Conservation (phyloP, 176 grass and related monocot species). For the Tillandsia leiboldiana region DNA sequence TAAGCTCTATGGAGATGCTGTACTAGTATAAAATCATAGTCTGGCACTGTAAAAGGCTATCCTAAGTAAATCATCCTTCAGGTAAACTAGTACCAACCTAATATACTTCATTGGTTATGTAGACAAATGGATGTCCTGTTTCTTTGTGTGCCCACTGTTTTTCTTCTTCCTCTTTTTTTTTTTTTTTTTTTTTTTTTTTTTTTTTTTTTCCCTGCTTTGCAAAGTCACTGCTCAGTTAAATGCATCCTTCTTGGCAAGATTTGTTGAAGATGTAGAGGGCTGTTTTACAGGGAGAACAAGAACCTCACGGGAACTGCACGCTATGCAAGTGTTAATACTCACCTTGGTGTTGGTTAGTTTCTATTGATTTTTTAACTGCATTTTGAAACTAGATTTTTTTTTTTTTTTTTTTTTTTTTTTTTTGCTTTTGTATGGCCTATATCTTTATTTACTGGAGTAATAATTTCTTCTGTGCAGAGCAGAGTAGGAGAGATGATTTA, state of each 20-base stretch:
- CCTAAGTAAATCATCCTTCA: no score
- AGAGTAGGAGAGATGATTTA: slow-evolving; percentile 80
- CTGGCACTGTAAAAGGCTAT: no score
- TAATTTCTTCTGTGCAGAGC: slow-evolving; percentile 38
- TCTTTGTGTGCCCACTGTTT: neutral
- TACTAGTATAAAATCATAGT: no score
- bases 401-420: neutral
- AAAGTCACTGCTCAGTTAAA: neutral
- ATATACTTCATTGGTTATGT: no score
- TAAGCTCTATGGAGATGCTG: no score
- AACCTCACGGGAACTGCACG: slow-evolving; percentile 78
- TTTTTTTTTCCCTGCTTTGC: slow-evolving; percentile 10
- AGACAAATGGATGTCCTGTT: no score
- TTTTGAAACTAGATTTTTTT: neutral
- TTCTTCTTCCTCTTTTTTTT: neutral
- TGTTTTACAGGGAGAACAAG: slow-evolving; percentile 60
- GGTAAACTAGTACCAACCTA: no score
- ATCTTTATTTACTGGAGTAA: neutral
- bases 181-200: neutral
- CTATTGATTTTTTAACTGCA: neutral
- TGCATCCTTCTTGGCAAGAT: neutral
- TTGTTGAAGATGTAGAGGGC: neutral
- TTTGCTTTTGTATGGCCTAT: neutral
- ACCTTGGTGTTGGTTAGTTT: slow-evolving; percentile 74
- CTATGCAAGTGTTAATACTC: slow-evolving; percentile 86